Conservation (phyloP, 2,329 filamentous ascomycete species). For the Aspergillus costaricaensis region DNA sequence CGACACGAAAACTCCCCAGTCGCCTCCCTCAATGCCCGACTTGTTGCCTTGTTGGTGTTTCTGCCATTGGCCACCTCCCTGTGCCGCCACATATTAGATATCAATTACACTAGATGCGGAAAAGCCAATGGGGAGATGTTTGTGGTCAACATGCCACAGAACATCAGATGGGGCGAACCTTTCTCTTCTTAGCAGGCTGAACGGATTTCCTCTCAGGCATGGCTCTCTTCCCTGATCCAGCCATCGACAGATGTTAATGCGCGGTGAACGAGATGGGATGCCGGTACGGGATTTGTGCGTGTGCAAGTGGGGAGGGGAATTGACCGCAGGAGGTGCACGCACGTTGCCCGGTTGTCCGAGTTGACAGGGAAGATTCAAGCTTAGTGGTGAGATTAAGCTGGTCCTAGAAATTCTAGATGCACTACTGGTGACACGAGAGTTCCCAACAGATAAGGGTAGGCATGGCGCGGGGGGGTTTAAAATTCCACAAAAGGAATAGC, state of each 20-base stretch:
- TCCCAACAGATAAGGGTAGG: neutral
- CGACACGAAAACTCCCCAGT: constrained; percentile 64
- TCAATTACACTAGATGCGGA: neutral
- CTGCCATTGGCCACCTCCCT: constrained; percentile 35
- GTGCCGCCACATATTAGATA: constrained; percentile 12
- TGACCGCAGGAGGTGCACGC: neutral
- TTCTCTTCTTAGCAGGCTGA: constrained; percentile 35
- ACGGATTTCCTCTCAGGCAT: constrained; percentile 30
- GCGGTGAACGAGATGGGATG: neutral
- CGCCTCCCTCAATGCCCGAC: constrained; percentile 48
- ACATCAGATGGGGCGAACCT: constrained; percentile 26
- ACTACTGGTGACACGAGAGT: neutral
- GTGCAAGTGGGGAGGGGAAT: neutral
- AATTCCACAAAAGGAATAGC: constrained; percentile 7
- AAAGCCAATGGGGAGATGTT: neutral
- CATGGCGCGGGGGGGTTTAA: constrained; percentile 1
- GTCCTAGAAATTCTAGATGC: constrained; percentile 5
- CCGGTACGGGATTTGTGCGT: neutral
- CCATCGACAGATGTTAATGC: constrained; percentile 22
- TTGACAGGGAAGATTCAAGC: neutral
- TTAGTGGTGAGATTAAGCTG: neutral
- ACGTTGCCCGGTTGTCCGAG: neutral
- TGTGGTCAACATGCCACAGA: neutral
- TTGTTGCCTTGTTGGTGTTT: constrained; percentile 27
- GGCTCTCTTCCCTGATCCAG: constrained; percentile 32